Percentiles rank a stretch among this genome's conserved stretches.
These are phyloP conservation scores for Candida succiphila DNA, from an alignment of 805 yeast species.

Conservation along the genomic window DNA sequence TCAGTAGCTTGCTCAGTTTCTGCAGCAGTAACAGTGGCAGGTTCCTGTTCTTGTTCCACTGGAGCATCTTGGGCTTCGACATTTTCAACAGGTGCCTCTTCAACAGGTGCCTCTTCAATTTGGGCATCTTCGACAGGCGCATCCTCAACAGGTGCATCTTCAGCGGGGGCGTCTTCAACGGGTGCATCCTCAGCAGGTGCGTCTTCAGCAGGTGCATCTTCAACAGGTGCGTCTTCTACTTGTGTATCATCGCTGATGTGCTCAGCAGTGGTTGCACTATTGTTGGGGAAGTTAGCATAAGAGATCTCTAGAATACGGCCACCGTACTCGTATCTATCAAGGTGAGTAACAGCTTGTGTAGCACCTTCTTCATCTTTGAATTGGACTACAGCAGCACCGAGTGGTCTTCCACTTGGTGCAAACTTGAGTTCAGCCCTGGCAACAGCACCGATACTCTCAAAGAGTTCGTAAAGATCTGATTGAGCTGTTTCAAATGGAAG, in stretches of 20 bases:
- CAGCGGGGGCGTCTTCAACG: constrained; percentile 4
- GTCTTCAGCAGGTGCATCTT: constrained; percentile 1
- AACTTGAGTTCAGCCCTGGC: constrained; percentile 66
- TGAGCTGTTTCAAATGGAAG: constrained; percentile 86
- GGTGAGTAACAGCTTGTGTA: constrained; percentile 60
- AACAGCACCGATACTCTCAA: constrained; percentile 75
- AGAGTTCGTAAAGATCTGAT: constrained; percentile 75
- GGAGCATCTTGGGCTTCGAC: background rate
- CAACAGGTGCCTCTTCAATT: background rate
- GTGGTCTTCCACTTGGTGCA: constrained; percentile 51
- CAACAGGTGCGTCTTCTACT: constrained; percentile 1
- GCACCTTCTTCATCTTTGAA: constrained; percentile 62
- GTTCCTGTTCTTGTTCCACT: background rate
- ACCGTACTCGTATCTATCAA: constrained; percentile 79
- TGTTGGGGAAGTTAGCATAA: constrained; percentile 40
- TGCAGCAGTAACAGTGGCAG: background rate
- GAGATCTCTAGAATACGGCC: constrained; percentile 62
- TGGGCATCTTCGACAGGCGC: background rate
- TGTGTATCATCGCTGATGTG: background rate
- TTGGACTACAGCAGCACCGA: constrained; percentile 81
- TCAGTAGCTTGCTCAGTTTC: constrained; percentile 9
- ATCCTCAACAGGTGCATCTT: constrained; percentile 1
- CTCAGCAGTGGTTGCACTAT: background rate
- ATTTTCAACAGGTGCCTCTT: background rate
- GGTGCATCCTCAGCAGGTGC: constrained; percentile 1